Percentiles rank a stretch among this genome's conserved stretches.
phyloP scores from a whole-genome alignment of 1,284 basidiomycete species.

The Termitomyces sp. region DNA sequence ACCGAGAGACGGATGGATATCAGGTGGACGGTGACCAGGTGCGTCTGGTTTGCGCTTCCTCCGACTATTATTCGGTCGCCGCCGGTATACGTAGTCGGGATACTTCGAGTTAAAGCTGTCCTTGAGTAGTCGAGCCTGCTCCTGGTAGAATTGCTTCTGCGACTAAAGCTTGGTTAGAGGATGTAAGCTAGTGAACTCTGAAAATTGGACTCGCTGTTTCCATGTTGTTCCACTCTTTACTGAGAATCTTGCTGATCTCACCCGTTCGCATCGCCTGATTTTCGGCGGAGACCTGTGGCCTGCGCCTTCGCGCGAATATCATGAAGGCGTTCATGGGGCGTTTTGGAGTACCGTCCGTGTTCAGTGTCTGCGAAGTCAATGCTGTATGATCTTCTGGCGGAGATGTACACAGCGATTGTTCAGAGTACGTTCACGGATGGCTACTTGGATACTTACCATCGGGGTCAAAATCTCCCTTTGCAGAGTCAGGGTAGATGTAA shows the following conservation, averaged over 20 bases:
- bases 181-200: conserved; percentile 11
- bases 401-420: conserved; percentile 34
- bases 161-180: conserved; percentile 38
- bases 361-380: conserved; percentile 71
- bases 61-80: conserved; percentile 78
- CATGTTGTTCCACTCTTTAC: conserved; percentile 78
- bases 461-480: conserved; percentile 35
- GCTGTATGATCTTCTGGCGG: conserved; percentile 36
- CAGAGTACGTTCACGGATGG: conserved; percentile 11
- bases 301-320: conserved; percentile 78
- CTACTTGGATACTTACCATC: conserved; percentile 35
- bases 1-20: conserved; percentile 27
- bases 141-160: conserved; percentile 80
- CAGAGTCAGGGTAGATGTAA: conserved; percentile 30
- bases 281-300: conserved; percentile 75
- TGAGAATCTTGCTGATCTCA: conserved; percentile 78
- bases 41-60: conserved; percentile 58
- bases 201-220: conserved; percentile 43
- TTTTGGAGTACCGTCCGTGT: conserved; percentile 79
- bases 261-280: conserved; percentile 83
- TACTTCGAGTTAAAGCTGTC: conserved; percentile 81
- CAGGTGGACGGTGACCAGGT: conserved; percentile 26
- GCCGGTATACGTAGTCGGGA: conserved; percentile 81
- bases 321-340: conserved; percentile 88
- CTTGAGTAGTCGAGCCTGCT: conserved; percentile 77